Evolutionary conservation across 2,329 filamentous ascomycete species (phyloP).

Genomic region (Aspergillus alliaceus): DNA sequence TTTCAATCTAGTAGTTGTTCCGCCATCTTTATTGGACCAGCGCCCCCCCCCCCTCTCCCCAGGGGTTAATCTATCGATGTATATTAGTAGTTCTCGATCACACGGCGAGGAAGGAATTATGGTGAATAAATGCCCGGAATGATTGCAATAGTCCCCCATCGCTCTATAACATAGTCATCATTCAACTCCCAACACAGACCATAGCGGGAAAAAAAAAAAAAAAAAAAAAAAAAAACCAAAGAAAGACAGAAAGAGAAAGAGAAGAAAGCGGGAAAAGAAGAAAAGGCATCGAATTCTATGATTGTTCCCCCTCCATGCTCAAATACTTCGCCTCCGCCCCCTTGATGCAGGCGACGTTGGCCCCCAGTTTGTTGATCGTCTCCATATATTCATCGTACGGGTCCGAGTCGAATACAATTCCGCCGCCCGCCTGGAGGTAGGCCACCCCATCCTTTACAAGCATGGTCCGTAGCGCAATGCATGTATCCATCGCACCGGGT

Average conservation of each 20-base stretch:
- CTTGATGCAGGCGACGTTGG: conserved; percentile 85
- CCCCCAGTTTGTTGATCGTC: conserved; percentile 93
- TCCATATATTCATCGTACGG: conserved; percentile 90
- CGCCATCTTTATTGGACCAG: too few species aligned
- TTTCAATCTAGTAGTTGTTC: too few species aligned
- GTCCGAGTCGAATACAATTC: conserved; percentile 93
- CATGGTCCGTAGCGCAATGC: conserved; percentile 85
- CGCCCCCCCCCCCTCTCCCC: too few species aligned
- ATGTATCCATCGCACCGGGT: conserved; percentile 90
- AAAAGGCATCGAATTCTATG: not conserved
- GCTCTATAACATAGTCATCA: not conserved
- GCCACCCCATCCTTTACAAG: conserved; percentile 85
- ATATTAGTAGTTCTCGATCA: too few species aligned
- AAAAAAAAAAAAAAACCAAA: not conserved
- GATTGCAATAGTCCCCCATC: not conserved
- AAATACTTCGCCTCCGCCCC: conserved; percentile 73
- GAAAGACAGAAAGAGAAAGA: not conserved
- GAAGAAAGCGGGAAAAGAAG: not conserved
- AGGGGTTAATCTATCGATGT: too few species aligned
- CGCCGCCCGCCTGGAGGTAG: conserved; percentile 83
- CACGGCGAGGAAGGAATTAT: not conserved
- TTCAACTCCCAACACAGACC: not conserved
- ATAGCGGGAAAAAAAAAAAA: not conserved
- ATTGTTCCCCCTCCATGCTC: conserved; percentile 37
- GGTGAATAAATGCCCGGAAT: not conserved